A percentile compares a stretch with the other conserved stretches of the same genome.
Evolutionary conservation across 805 yeast species (phyloP).

Genomic region (Saccharomycopsis lassenensis): DNA sequence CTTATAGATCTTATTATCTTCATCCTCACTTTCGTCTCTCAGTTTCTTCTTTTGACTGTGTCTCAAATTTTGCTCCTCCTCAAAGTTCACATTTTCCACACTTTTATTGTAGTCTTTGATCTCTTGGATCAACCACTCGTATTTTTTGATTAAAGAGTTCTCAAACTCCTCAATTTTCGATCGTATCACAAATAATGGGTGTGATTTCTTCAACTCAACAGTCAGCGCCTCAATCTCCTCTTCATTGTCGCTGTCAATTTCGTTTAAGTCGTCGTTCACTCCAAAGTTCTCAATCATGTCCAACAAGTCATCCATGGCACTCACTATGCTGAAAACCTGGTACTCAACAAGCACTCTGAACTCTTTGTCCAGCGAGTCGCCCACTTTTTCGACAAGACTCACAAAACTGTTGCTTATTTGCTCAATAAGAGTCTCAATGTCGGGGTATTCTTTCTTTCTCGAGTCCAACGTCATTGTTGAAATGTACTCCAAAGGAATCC

Average conservation of each 20-base stretch:
- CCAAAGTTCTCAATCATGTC: slow-evolving; percentile 64
- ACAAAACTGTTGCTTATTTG: too few relatives aligned
- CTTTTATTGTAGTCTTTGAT: slow-evolving; percentile 1
- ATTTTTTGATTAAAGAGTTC: slow-evolving; percentile 33
- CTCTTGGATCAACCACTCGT: slow-evolving; percentile 14
- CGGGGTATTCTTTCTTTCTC: slow-evolving; percentile 24
- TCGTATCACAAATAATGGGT: slow-evolving; percentile 42
- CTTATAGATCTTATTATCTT: slow-evolving; percentile 1
- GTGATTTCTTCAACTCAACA: slow-evolving; percentile 25
- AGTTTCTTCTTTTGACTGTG: slow-evolving; percentile 8
- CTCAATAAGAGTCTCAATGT: slow-evolving; percentile 28
- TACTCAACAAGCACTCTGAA: slow-evolving; percentile 29
- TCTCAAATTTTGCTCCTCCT: neutral
- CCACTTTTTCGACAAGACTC: slow-evolving; percentile 36
- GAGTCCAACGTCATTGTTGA: slow-evolving; percentile 38
- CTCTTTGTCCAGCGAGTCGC: slow-evolving; percentile 32
- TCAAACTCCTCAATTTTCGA: slow-evolving; percentile 33
- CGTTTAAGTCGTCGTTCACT: slow-evolving; percentile 37
- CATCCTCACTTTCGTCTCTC: slow-evolving; percentile 13
- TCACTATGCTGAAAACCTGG: slow-evolving; percentile 40
- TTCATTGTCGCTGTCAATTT: slow-evolving; percentile 48
- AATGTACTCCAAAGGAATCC: slow-evolving; percentile 48
- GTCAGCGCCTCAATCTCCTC: slow-evolving; percentile 22
- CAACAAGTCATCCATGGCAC: slow-evolving; percentile 53
- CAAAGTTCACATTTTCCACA: neutral